These are phyloP conservation scores for Peniophora sp. DNA, from an alignment of 1,284 basidiomycete genomes.

Conservation along the genomic window DNA sequence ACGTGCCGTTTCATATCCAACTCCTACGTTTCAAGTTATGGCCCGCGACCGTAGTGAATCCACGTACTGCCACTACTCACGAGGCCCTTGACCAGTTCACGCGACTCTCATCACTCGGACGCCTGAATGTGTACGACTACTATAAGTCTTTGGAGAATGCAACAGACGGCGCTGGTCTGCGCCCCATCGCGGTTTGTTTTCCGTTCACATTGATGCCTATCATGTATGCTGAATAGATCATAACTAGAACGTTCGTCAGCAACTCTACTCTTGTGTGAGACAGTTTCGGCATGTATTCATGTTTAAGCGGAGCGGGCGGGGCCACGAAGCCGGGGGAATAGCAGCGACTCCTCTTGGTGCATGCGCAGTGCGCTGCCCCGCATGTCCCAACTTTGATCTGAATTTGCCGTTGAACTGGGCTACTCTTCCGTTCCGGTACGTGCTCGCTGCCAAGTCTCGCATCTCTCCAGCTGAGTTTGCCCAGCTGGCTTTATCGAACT, in stretches of 20 bases:
- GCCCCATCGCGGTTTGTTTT: background rate
- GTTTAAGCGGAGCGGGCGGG: conserved; percentile 16
- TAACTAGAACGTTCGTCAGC: background rate
- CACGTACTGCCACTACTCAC: conserved; percentile 7
- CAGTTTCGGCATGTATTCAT: conserved; percentile 15
- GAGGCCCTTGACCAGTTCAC: conserved; percentile 3
- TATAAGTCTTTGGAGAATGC: background rate
- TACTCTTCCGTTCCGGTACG: background rate
- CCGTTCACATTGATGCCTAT: no score
- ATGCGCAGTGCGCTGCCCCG: conserved; percentile 17
- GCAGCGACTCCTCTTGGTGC: conserved; percentile 8
- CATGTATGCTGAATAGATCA: no score
- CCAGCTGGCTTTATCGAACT: conserved; percentile 16
- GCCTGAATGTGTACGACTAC: background rate
- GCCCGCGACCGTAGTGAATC: background rate
- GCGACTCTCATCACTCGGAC: background rate
- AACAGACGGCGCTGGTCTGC: background rate
- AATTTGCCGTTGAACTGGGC: conserved; percentile 17
- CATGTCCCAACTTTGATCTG: conserved; percentile 19
- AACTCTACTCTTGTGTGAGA: background rate
- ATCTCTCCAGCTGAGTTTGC: background rate
- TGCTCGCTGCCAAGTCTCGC: background rate
- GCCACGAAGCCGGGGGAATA: conserved; percentile 11
- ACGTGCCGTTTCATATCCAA: background rate
- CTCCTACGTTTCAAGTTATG: background rate